Conservation (phyloP, 2,329 filamentous ascomycete species). For the Epicoccum nigrum region DNA sequence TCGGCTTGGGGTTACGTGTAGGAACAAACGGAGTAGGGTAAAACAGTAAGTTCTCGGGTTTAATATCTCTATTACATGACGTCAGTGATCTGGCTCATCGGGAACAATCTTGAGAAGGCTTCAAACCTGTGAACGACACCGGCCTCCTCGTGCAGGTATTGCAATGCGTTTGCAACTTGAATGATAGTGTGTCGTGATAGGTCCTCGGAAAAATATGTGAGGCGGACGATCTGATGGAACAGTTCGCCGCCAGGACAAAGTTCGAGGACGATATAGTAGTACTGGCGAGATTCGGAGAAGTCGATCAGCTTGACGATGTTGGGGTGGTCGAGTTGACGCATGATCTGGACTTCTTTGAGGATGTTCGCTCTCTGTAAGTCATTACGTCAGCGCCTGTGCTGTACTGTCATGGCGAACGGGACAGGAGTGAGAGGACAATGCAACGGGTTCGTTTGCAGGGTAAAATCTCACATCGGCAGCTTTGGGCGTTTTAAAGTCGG, state of each 20-base stretch:
- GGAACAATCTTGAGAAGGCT: not conserved
- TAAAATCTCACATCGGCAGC: conserved; percentile 85
- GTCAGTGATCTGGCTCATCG: conserved; percentile 40
- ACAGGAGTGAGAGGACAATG: conserved; percentile 29
- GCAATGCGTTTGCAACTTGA: conserved; percentile 91
- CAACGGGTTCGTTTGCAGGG: conserved; percentile 34
- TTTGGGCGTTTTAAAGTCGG: conserved; percentile 91
- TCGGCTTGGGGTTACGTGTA: conserved; percentile 79
- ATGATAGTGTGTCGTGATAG: conserved; percentile 92
- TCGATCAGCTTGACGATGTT: conserved; percentile 95
- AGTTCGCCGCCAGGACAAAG: conserved; percentile 93
- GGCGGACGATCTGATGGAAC: conserved; percentile 96
- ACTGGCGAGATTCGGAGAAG: conserved; percentile 90
- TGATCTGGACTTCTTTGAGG: conserved; percentile 97
- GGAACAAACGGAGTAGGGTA: conserved; percentile 83
- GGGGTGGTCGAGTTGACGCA: conserved; percentile 94
- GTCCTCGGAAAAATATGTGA: conserved; percentile 98
- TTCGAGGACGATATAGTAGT: conserved; percentile 97
- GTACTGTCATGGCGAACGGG: conserved; percentile 26
- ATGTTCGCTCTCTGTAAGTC: conserved; percentile 85
- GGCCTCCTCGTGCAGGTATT: conserved; percentile 92
- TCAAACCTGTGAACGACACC: conserved; percentile 95
- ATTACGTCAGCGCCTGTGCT: conserved; percentile 52
- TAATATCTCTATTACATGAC: conserved; percentile 77
- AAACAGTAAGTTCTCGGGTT: conserved; percentile 96